phyloP scores from a whole-genome alignment of 176 grass and related monocot genomes.

The Rhynchospora tenuis region DNA sequence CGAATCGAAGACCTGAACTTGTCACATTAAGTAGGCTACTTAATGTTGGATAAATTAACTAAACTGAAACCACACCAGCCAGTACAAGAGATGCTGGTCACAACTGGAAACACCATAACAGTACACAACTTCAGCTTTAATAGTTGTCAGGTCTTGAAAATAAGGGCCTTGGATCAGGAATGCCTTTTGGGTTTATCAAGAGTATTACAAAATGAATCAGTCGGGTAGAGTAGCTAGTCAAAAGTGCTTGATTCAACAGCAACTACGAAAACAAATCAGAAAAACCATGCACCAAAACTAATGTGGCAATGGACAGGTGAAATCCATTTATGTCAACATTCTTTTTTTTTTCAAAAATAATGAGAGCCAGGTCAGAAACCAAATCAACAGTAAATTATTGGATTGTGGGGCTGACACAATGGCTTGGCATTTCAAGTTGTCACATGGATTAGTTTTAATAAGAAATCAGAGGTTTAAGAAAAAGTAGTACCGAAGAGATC shows the following conservation, averaged over 20 bases:
- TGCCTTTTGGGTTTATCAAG: neutral
- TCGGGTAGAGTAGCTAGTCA: neutral
- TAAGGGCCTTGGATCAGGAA: neutral
- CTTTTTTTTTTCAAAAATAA: neutral
- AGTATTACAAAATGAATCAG: neutral
- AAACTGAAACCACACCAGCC: slow-evolving; percentile 8
- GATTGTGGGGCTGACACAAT: neutral
- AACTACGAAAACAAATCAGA: neutral
- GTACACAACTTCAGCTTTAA: neutral
- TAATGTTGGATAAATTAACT: slow-evolving; percentile 9
- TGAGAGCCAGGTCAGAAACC: neutral
- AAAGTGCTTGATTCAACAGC: neutral
- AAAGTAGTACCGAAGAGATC: slow-evolving; percentile 83
- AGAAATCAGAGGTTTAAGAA: neutral
- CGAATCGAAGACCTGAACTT: slow-evolving; percentile 60
- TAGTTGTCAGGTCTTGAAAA: neutral
- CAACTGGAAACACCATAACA: neutral
- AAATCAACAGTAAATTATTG: neutral
- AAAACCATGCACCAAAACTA: slow-evolving; percentile 1
- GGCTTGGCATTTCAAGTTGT: neutral
- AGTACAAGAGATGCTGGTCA: neutral
- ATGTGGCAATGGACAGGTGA: neutral
- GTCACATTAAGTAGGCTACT: slow-evolving; percentile 27
- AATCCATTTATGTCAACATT: neutral
- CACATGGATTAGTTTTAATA: neutral